Conservation (phyloP, 805 yeast genomes). For the Candida multigemmis region DNA sequence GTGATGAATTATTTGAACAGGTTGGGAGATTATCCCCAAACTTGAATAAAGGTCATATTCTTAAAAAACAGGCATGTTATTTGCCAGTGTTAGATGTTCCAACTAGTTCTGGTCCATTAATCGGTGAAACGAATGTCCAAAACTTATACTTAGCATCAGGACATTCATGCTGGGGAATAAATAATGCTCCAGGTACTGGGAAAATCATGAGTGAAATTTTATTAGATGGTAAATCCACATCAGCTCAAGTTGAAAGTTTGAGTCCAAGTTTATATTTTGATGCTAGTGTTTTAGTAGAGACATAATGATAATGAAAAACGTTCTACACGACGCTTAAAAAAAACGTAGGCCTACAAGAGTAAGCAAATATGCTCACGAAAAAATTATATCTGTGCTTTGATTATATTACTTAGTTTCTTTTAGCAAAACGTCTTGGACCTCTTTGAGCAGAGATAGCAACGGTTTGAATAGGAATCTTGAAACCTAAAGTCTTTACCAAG, state of each 20-base stretch:
- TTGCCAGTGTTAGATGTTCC: constrained; percentile 92
- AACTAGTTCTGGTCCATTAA: constrained; percentile 83
- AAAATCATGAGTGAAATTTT: constrained; percentile 80
- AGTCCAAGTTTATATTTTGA: constrained; percentile 87
- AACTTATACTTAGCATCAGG: constrained; percentile 80
- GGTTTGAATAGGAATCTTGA: constrained; percentile 77
- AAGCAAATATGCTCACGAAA: constrained; percentile 1
- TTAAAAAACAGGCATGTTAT: constrained; percentile 89
- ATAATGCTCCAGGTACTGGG: constrained; percentile 97
- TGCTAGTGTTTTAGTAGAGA: constrained; percentile 39
- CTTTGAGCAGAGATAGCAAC: constrained; percentile 84
- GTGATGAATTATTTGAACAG: constrained; percentile 76
- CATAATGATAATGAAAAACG: constrained; percentile 4
- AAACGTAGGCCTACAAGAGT: not conserved
- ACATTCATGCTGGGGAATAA: constrained; percentile 98
- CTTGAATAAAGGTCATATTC: constrained; percentile 63
- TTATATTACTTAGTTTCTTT: constrained; percentile 56
- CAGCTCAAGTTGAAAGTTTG: constrained; percentile 73
- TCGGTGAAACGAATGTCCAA: constrained; percentile 87
- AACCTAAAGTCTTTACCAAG: constrained; percentile 89
- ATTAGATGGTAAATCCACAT: constrained; percentile 69
- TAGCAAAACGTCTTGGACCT: constrained; percentile 84
- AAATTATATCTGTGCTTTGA: not conserved
- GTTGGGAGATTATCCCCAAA: constrained; percentile 71
- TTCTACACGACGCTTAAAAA: not conserved